phyloP scores from a whole-genome alignment of 2,329 filamentous ascomycete species.

The Didymella exigua region DNA sequence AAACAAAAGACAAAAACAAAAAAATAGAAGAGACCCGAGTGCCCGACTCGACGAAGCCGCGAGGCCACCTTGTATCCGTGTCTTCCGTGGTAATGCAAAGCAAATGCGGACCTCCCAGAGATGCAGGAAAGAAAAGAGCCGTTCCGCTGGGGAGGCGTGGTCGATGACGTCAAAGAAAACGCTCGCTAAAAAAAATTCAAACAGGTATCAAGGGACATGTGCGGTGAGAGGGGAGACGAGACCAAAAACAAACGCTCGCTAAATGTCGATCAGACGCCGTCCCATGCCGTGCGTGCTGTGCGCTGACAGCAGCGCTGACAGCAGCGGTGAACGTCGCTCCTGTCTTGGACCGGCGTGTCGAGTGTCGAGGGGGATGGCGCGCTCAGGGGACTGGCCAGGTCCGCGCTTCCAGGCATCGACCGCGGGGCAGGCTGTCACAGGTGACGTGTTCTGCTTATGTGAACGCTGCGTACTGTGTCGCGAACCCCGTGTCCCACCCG shows the following conservation, averaged over 20 bases:
- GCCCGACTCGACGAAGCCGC: slow-evolving; percentile 50
- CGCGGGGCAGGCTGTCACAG: slow-evolving; percentile 34
- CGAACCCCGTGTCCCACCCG: slow-evolving; percentile 87
- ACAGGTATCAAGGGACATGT: slow-evolving; percentile 49
- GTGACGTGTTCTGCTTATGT: slow-evolving; percentile 66
- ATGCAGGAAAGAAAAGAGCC: slow-evolving; percentile 43
- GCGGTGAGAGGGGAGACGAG: slow-evolving; percentile 27
- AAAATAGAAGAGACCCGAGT: slow-evolving; percentile 42
- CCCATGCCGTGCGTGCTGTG: slow-evolving; percentile 57
- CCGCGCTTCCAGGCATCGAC: slow-evolving; percentile 47
- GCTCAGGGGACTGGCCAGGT: slow-evolving; percentile 52
- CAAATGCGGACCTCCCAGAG: slow-evolving; percentile 52
- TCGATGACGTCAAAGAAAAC: slow-evolving; percentile 34
- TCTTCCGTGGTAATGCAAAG: slow-evolving; percentile 51
- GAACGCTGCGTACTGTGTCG: slow-evolving; percentile 71
- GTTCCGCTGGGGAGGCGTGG: slow-evolving; percentile 42
- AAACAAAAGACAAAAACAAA: slow-evolving; percentile 44
- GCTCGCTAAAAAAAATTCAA: slow-evolving; percentile 52
- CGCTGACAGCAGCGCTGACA: slow-evolving; percentile 40
- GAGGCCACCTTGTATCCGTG: slow-evolving; percentile 48
- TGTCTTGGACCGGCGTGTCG: slow-evolving; percentile 48
- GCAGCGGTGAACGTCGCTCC: slow-evolving; percentile 45
- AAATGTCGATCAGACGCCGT: slow-evolving; percentile 60
- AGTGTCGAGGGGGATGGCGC: slow-evolving; percentile 49
- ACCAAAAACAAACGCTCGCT: slow-evolving; percentile 45